A percentile compares a stretch with the other conserved stretches of the same genome.
phyloP scores from a whole-genome alignment of 495 filamentous ascomycete genomes.

The Penicillium argentinense region DNA sequence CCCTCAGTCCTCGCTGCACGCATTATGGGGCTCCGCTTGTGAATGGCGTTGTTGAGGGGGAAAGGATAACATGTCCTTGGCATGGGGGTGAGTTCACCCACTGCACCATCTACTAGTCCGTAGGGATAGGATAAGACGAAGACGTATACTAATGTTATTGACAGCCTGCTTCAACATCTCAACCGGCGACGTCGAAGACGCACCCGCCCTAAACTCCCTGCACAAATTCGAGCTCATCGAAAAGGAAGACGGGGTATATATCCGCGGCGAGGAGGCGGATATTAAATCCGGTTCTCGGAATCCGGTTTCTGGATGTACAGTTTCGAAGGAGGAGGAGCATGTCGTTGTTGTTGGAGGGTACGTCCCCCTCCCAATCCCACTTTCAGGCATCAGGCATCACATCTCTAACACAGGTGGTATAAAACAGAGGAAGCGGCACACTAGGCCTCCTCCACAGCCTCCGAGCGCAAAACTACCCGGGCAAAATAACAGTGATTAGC shows the following conservation, averaged over 20 bases:
- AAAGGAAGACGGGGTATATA: conserved; percentile 79
- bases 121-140: too few relatives aligned
- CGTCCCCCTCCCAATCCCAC: too few relatives aligned
- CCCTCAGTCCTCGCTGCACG: conserved; percentile 83
- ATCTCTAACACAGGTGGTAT: too few relatives aligned
- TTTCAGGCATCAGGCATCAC: too few relatives aligned
- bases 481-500: conserved; percentile 80
- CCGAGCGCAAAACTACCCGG: conserved; percentile 76
- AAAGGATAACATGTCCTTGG: conserved; percentile 90
- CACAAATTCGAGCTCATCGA: conserved; percentile 76
- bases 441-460: conserved; percentile 78
- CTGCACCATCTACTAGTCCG: background rate
- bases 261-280: conserved; percentile 74
- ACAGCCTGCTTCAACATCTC: conserved; percentile 85
- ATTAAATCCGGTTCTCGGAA: conserved; percentile 74
- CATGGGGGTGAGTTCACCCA: conserved; percentile 68
- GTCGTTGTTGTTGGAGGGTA: conserved; percentile 86
- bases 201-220: conserved; percentile 81
- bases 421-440: conserved; percentile 67
- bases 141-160: too few relatives aligned
- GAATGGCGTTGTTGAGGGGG: conserved; percentile 79
- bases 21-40: conserved; percentile 91
- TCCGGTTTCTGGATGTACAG: conserved; percentile 70
- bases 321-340: conserved; percentile 59
- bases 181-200: conserved; percentile 94